Evolutionary conservation across 345 rosid species (phyloP), one percentile per base, ranked within the genome.

Genomic region (Bretschneidera sinensis): DNA sequence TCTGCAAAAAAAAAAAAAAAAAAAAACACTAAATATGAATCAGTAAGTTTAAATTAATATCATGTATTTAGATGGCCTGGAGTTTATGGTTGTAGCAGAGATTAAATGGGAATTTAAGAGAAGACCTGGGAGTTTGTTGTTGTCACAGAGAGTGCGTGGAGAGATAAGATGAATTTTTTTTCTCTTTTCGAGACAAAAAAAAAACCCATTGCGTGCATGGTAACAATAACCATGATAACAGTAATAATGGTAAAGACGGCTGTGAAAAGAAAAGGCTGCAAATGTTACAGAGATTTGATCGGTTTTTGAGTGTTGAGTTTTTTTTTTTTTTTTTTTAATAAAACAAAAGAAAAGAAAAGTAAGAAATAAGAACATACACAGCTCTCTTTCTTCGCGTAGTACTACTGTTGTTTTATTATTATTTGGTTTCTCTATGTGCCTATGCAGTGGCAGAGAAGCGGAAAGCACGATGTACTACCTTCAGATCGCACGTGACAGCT

Each of bases 221-320:
- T 11, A 11, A 39, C 4, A 11, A 39, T 55, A 65, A 77, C 67
- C 70, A 64, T 52, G 72, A 74, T 53, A 69, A 33, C 48, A 51
- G 68, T 61, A 62, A 68, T 76, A 70, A 70, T 70, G 69, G 81
- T 69, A 76, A 76, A 72, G 82, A 74, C 84, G 83, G 84, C 80
- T 48, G 78, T 70, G 76, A 39, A 53, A n/a, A n/a, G n/a, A 62
- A 75, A 77, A 60, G 69, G 64, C 73, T 60, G 73, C 62, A 60
- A 47, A 50, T 9, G 39, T 0, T 24, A 39, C 17, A 33, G 24
- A 19, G 54, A 43, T 55, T 50, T 11, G 51, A 48, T 61, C 20
- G 43, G 19, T n/a, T n/a, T 62, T 54, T 33, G 39, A 22, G 49
- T 17, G 15, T n/a, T 1, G 34, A 10, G n/a, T n/a, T n/a, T n/a